Base-by-base conservation (phyloP, 805 yeast species). In the Spathaspora arborariae region DNA sequence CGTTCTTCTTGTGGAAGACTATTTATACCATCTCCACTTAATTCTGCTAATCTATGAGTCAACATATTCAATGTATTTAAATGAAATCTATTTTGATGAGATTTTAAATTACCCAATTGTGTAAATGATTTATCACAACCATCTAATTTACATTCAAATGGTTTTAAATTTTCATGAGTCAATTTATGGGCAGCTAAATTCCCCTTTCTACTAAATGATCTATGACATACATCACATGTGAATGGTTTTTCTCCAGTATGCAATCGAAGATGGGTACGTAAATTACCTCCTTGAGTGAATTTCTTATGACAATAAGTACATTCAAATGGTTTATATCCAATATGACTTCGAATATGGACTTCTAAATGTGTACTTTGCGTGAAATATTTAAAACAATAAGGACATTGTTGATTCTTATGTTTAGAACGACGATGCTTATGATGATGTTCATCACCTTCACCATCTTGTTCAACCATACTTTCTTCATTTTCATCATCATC, bases 231-330 rank as follows among this genome's bases (percentile, higher is more conserved):
- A 16, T 81, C 82, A 69, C 98, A 91, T 33, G 76, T 72, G 59
- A 84, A 91, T 3, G 97, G 98, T 60, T 87, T 86, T 57, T 91
- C 96, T 21, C 97, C 97, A 0, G 97, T 89, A 58, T 89, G 97
- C 27, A 89, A 71, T 52, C 96, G 71, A 57, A 82, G 71, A 68
- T 90, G 97, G 0, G 97, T 90, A 46, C 96, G 67, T 54, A 90
- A 69, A 63, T 89, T 89, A 19, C 96, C 96, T 40, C 96, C 92
- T 62, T 89, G 97, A 0, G 96, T 88, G 55, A 89, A 89, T 45
- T 85, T 66, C 63, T 89, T 89, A 13, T 81, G 84, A 68, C 96
- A 90, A 56, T 71, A 84, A 18, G 77, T 75, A 63, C 97, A 90
- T 56, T 77, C 82, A 61, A 82, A 89, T 8, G 96, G 96, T 58